Evolutionary conservation across 2,329 filamentous ascomycete species (phyloP), one percentile per base, ranked within the genome.

Genomic region (Stemphylium beticola): DNA sequence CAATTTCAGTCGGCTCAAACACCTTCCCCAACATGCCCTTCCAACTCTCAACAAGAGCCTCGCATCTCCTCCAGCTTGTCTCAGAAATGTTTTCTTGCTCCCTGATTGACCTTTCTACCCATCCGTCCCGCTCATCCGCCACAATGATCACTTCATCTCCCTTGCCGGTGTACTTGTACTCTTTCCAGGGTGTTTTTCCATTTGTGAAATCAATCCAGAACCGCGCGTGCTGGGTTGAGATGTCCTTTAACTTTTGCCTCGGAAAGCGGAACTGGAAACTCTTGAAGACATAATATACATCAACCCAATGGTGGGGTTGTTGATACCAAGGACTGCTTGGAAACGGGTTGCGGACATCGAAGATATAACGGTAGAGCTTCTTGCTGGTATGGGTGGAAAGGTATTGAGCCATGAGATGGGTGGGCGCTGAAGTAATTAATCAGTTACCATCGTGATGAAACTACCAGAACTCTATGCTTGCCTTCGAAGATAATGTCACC

Each of bases 401-500:
- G 18, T 64, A 32, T 4, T 24, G 31, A 4, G 57, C 49, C 4
- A 68, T 42, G 2, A 31, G 20, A 38, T 70, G 65, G 4, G 46
- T 58, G 0, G 66, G 62, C 3, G 61, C 66, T 66, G 20, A 20
- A 20, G 12, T 4, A 8, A 24, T 50, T 34, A 46, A 18, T n/a
- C 10, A 29, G 26, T 11, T 11, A 29, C 26, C 2, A 11, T 29
- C 9, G 26, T 29, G 26, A 11, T 29, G 26, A 29, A 29, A 9
- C 11, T 8, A 11, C 26, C 2, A 29, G 3, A 29, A 11, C 2
- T 29, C 4, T 29, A 29, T 29, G 26, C 26, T 40, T 56, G 57
- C 76, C 75, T 61, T 80, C 82, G 11, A 71, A 70, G 26, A 82
- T 67, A 42, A 81, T 79, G 33, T 77, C 78, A 20, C 73, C 69